These are phyloP conservation scores for Mrakia hoshinonis DNA, from an alignment of 768 basidiomycete species.

Conservation along the genomic window DNA sequence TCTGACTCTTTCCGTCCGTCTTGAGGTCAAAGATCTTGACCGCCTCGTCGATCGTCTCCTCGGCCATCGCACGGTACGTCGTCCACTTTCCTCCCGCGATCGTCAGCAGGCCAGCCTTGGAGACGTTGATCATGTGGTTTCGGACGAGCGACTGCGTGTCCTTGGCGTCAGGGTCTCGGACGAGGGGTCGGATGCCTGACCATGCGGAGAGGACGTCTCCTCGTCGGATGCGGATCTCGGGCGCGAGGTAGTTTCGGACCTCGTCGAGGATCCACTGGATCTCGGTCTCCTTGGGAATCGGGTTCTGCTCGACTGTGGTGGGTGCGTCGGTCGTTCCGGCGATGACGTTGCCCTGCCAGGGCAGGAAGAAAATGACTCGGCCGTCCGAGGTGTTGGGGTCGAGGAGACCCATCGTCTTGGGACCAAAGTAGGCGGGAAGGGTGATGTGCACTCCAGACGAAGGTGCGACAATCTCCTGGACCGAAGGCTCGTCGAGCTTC, in stretches of 20 bases:
- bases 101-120: constrained; percentile 71
- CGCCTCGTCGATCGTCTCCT: constrained; percentile 85
- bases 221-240: constrained; percentile 86
- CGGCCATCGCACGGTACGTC: constrained; percentile 90
- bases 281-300: constrained; percentile 80
- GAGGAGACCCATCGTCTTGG: constrained; percentile 80
- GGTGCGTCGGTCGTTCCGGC: constrained; percentile 88
- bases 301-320: constrained; percentile 61
- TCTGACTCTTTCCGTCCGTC: constrained; percentile 58
- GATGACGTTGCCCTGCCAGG: constrained; percentile 96
- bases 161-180: constrained; percentile 65
- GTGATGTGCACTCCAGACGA: constrained; percentile 94
- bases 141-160: constrained; percentile 81
- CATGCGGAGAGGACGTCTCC: constrained; percentile 94
- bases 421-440: constrained; percentile 89
- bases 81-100: constrained; percentile 99
- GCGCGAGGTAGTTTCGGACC: constrained; percentile 65
- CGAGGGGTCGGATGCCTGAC: constrained; percentile 83
- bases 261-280: constrained; percentile 96
- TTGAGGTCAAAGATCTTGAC: constrained; percentile 66
- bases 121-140: constrained; percentile 84
- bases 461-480: constrained; percentile 76
- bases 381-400: constrained; percentile 90
- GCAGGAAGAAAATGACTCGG: constrained; percentile 96
- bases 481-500: constrained; percentile 53